phyloP scores from a whole-genome alignment of 495 filamentous ascomycete species.

The Clavariopsis aquatica region DNA sequence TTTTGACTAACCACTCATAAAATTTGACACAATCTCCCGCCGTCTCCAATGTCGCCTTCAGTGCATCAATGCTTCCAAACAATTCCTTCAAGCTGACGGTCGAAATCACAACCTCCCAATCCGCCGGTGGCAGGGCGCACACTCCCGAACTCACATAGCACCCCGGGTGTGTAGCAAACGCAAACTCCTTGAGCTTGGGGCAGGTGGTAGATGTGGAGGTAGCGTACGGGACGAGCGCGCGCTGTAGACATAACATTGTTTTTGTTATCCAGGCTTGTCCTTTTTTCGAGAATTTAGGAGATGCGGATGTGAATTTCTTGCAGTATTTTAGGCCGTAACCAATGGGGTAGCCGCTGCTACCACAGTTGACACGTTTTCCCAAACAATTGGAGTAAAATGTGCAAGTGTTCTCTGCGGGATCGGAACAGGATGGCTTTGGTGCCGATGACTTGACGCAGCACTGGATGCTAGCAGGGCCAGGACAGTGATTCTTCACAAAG shows the following conservation, averaged over 20 bases:
- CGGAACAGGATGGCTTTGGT: slow-evolving; percentile 14
- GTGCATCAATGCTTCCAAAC: slow-evolving; percentile 34
- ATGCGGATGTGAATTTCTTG: slow-evolving; percentile 23
- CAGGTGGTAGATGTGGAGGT: slow-evolving; percentile 17
- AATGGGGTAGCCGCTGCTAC: slow-evolving; percentile 30
- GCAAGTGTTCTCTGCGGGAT: slow-evolving; percentile 35
- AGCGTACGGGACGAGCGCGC: slow-evolving; percentile 25
- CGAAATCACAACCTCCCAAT: slow-evolving; percentile 35
- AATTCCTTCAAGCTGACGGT: slow-evolving; percentile 34
- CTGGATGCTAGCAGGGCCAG: slow-evolving; percentile 10
- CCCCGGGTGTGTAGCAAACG: slow-evolving; percentile 37
- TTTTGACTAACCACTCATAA: slow-evolving; percentile 36
- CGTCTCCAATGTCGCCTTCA: slow-evolving; percentile 33
- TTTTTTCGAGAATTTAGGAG: slow-evolving; percentile 6
- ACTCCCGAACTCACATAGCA: slow-evolving; percentile 38
- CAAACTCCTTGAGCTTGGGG: slow-evolving; percentile 27
- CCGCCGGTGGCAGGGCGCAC: slow-evolving; percentile 29
- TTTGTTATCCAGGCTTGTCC: slow-evolving; percentile 37
- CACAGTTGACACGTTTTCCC: slow-evolving; percentile 27
- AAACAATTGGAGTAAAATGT: slow-evolving; percentile 37
- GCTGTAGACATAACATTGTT: slow-evolving; percentile 39
- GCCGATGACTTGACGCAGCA: slow-evolving; percentile 15
- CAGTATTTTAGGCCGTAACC: slow-evolving; percentile 39
- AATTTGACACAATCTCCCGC: slow-evolving; percentile 34
- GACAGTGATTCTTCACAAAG: slow-evolving; percentile 16